Conservation (phyloP, 2,329 filamentous ascomycete genomes). For the Penicillium sp. region DNA sequence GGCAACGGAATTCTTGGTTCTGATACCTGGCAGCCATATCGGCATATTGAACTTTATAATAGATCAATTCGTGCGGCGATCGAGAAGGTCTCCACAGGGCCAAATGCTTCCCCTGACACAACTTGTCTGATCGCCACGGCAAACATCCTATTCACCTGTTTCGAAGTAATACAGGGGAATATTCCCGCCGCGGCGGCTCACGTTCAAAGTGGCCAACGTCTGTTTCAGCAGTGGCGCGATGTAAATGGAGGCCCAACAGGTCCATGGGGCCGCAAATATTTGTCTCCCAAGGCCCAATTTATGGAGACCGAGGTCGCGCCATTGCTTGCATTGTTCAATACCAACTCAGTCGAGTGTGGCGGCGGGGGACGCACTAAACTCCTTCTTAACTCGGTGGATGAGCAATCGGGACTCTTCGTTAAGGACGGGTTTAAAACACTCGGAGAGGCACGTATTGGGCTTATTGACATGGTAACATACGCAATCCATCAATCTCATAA, state of each 20-base stretch:
- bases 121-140: constrained; percentile 51
- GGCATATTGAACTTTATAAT: constrained; percentile 18
- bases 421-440: constrained; percentile 14
- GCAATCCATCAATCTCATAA: neutral
- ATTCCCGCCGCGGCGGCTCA: constrained; percentile 28
- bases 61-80: constrained; percentile 18
- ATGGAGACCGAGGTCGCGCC: constrained; percentile 25
- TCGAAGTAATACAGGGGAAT: constrained; percentile 53
- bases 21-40: constrained; percentile 2
- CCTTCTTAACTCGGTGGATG: constrained; percentile 7
- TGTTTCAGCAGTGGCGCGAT: constrained; percentile 21
- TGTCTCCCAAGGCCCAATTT: constrained; percentile 12
- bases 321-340: constrained; percentile 20
- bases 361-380: constrained; percentile 5
- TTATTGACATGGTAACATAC: constrained; percentile 20
- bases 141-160: constrained; percentile 67
- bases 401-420: constrained; percentile 5
- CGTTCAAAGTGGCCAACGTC: constrained; percentile 17
- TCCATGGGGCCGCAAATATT: constrained; percentile 8
- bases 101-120: constrained; percentile 49
- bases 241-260: neutral
- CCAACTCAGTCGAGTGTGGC: constrained; percentile 12
- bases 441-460: constrained; percentile 13
- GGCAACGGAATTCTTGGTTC: constrained; percentile 25
- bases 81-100: constrained; percentile 46